Base-by-base conservation (phyloP, 306 rosid species). In the Cucurbita pepo region DNA sequence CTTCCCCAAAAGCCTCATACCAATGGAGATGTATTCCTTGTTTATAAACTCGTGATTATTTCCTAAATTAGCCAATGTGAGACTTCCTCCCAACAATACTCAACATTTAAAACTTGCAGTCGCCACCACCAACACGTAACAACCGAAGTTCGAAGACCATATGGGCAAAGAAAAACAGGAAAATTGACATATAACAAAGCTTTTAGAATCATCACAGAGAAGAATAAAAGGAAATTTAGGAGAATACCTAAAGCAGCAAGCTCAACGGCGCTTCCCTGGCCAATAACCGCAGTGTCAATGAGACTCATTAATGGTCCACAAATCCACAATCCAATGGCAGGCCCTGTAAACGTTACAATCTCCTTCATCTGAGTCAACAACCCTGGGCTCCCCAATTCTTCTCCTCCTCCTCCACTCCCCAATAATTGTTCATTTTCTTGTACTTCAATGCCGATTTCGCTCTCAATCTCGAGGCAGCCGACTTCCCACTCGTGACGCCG, bases 221-320 rank as follows among this genome's bases (percentile, higher is more conserved):
- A 64, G 5, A 11, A 77, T n/a, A 70, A 37, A 12, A 15, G 7
- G 22, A 65, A 2, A 12, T 54, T 38, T 8, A 54, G 11, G 18
- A 12, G n/a, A 75, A 57, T 82, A 88, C 97, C 97, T 80, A 93
- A 82, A 45, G 98, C 97, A 55, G 98, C 98, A 44, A 93, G 98
- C 86, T 93, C 96, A 80, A 86, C 38, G 0, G 94, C 91, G 86
- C 98, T 93, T 66, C 98, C 88, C 72, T 85, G 97, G 51, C 97
- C 98, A 34, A 93, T 82, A 55, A 93, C 89, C 0, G 85, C 98
- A 0, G 98, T 90, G 41, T 88, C 94, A 19, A 90, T 90, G 79
- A 93, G 90, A 80, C 97, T 93, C 98, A 90, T 88, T 10, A 90
- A 73, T 3, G 97, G 98, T 44, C 90, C 96, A 19, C 94, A 86